A percentile compares a stretch with the other conserved stretches of the same genome.
phyloP scores from a whole-genome alignment of 352 stramenopile species.

The Pilasporangium apinafurcum region DNA sequence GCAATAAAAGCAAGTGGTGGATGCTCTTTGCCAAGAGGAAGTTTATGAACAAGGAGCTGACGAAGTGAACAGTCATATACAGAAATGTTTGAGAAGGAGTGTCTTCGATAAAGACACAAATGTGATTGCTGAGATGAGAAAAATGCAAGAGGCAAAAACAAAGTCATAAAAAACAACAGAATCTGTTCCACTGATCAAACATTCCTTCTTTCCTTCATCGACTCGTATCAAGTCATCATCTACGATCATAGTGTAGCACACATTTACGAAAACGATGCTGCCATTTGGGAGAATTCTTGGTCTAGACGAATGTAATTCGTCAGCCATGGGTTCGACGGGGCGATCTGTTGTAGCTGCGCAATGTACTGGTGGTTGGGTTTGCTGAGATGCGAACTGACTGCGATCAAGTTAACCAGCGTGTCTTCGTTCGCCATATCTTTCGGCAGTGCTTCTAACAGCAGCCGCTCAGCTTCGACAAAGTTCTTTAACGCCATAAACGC shows the following conservation, averaged over 20 bases:
- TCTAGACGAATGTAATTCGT: constrained; percentile 63
- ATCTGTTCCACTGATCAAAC: neutral
- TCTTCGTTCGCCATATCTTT: constrained; percentile 87
- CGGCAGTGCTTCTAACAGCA: constrained; percentile 84
- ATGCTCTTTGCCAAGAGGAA: constrained; percentile 92
- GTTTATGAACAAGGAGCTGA: constrained; percentile 93
- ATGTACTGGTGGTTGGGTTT: constrained; percentile 80
- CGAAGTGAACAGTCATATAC: constrained; percentile 21
- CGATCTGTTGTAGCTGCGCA: constrained; percentile 73
- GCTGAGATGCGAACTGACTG: constrained; percentile 85
- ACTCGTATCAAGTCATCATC: neutral
- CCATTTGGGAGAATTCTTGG: constrained; percentile 57
- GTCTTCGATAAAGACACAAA: no score
- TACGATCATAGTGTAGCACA: neutral
- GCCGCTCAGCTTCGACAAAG: constrained; percentile 84
- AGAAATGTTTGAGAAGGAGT: no score
- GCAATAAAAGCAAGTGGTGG: constrained; percentile 92
- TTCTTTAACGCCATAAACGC: constrained; percentile 91
- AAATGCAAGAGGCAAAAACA: neutral
- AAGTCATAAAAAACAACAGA: neutral
- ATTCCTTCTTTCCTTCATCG: neutral
- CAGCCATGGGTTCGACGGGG: constrained; percentile 65
- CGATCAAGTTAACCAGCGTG: constrained; percentile 93
- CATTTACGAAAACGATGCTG: constrained; percentile 56
- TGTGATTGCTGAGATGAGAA: no score